phyloP scores from a whole-genome alignment of 192 early-diverging fungal genomes.

The Backusella circina region DNA sequence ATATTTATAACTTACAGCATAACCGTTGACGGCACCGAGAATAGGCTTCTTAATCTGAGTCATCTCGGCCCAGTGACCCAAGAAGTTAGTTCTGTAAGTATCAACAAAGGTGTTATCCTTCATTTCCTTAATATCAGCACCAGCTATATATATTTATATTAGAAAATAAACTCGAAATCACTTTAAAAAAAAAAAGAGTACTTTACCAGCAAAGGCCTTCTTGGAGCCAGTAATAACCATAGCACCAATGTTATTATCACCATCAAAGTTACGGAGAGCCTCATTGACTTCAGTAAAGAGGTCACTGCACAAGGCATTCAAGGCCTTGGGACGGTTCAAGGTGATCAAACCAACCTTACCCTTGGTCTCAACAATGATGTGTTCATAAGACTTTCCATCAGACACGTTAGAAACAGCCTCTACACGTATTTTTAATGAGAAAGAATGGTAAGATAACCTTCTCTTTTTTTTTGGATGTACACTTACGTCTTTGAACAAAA shows the following conservation, averaged over 20 bases:
- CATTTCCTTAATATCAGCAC: conserved; percentile 99
- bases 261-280: conserved; percentile 75
- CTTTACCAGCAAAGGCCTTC: conserved; percentile 91
- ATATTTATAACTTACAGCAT: conserved; percentile 61
- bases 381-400: conserved; percentile 20
- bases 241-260: conserved; percentile 75
- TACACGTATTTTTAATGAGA: background rate
- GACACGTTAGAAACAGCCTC: conserved; percentile 8
- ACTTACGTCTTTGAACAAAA: conserved; percentile 26
- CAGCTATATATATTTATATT: conserved; percentile 45
- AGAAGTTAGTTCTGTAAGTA: conserved; percentile 89
- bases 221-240: conserved; percentile 95
- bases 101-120: conserved; percentile 79
- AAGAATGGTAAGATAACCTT: background rate
- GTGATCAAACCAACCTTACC: conserved; percentile 86
- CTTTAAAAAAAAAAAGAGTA: background rate
- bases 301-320: conserved; percentile 93
- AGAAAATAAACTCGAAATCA: background rate
- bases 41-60: conserved; percentile 90
- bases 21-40: conserved; percentile 97
- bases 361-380: conserved; percentile 66
- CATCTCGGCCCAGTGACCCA: conserved; percentile 94
- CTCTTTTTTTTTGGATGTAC: background rate
- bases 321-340: conserved; percentile 92
- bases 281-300: conserved; percentile 92